phyloP scores from a whole-genome alignment of 1,284 basidiomycete species.

The Marasmius oreades region DNA sequence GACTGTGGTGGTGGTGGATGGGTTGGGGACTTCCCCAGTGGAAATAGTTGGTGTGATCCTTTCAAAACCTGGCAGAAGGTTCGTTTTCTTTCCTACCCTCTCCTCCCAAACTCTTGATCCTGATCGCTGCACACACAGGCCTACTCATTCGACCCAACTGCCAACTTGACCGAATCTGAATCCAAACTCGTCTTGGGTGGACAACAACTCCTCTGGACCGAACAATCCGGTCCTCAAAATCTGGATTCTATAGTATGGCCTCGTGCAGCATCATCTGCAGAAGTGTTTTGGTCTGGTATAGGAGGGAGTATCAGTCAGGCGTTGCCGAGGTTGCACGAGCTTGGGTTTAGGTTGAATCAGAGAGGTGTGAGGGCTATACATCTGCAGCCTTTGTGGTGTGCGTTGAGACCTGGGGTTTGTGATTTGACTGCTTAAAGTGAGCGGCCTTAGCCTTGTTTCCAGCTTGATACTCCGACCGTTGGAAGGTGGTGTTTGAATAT shows the following conservation, averaged over 20 bases:
- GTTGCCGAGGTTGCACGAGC: conserved; percentile 74
- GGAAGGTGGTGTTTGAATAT: too few species aligned
- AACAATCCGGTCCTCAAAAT: conserved; percentile 70
- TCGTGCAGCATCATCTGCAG: conserved; percentile 73
- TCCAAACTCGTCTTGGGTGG: conserved; percentile 64
- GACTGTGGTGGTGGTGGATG: conserved; percentile 83
- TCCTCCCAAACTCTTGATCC: too few species aligned
- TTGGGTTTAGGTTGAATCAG: conserved; percentile 65
- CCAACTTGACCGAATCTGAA: conserved; percentile 49
- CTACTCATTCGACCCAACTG: conserved; percentile 72
- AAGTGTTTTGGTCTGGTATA: conserved; percentile 80
- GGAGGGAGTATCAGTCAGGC: conserved; percentile 56
- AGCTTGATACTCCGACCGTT: too few species aligned
- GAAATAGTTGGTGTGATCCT: conserved; percentile 63
- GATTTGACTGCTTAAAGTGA: conserved; percentile 45
- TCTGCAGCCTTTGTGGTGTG: conserved; percentile 83
- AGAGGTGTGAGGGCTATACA: conserved; percentile 66
- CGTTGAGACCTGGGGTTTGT: conserved; percentile 62
- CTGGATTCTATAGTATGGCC: conserved; percentile 78
- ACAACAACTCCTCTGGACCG: conserved; percentile 76
- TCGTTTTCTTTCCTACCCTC: conserved; percentile 12
- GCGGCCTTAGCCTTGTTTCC: too few species aligned
- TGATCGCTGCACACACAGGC: conserved; percentile 33
- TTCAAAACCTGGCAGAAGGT: conserved; percentile 78
- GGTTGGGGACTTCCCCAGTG: conserved; percentile 55